Percentiles rank a stretch among this genome's conserved stretches.
phyloP scores from a whole-genome alignment of 2,329 filamentous ascomycete genomes.

The Nemania abortiva region DNA sequence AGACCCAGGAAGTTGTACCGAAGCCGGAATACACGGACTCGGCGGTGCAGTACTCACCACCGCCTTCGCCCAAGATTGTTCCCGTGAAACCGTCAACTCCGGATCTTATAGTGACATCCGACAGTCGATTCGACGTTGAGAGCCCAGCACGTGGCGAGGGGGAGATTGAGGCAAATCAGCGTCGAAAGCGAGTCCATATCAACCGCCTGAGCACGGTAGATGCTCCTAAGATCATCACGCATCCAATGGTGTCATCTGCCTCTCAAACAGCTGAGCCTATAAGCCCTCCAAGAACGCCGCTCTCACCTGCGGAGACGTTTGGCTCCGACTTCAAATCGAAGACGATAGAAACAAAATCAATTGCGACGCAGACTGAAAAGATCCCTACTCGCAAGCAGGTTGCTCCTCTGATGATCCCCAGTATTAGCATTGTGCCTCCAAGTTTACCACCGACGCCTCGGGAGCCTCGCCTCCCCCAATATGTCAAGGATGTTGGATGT shows the following conservation, averaged over 20 bases:
- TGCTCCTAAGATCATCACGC: slow-evolving; percentile 52
- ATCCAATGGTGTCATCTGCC: slow-evolving; percentile 72
- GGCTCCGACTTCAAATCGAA: slow-evolving; percentile 50
- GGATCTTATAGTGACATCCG: slow-evolving; percentile 56
- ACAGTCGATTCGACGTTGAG: slow-evolving; percentile 59
- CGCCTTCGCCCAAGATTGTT: slow-evolving; percentile 73
- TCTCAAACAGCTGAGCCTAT: slow-evolving; percentile 73
- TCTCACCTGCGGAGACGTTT: slow-evolving; percentile 60
- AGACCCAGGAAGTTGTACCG: slow-evolving; percentile 52
- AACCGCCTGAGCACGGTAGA: slow-evolving; percentile 64
- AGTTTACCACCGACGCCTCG: slow-evolving; percentile 85
- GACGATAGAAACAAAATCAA: slow-evolving; percentile 61
- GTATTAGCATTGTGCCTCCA: slow-evolving; percentile 92
- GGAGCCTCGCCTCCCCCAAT: slow-evolving; percentile 80
- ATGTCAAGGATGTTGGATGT: slow-evolving; percentile 83
- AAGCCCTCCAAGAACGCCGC: slow-evolving; percentile 75
- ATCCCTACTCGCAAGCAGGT: slow-evolving; percentile 44
- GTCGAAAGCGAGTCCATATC: slow-evolving; percentile 74
- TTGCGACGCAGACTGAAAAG: slow-evolving; percentile 72
- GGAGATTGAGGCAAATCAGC: slow-evolving; percentile 79
- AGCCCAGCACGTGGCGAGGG: slow-evolving; percentile 60
- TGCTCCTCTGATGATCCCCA: slow-evolving; percentile 72
- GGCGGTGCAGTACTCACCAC: slow-evolving; percentile 87
- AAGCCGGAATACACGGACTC: slow-evolving; percentile 53
- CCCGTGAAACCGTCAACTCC: slow-evolving; percentile 57